These are phyloP conservation scores for Stemphylium beticola DNA, from an alignment of 2,329 filamentous ascomycete genomes.

Conservation along the genomic window DNA sequence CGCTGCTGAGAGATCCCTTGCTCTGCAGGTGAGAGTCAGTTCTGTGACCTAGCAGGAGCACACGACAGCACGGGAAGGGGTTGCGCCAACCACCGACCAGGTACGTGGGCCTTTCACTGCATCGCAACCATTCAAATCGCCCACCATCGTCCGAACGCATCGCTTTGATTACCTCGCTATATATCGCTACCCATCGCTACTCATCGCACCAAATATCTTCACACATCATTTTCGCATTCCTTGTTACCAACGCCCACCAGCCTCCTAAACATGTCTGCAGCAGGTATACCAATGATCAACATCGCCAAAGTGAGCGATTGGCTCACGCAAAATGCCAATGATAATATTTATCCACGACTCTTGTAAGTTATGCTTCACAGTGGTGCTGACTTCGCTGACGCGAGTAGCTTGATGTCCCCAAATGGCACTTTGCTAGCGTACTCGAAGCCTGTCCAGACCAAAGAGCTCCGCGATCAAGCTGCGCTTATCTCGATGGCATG, in stretches of 20 bases:
- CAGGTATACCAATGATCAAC: conserved; percentile 50
- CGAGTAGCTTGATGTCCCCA: conserved; percentile 55
- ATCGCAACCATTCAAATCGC: conserved; percentile 2
- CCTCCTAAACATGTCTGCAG: conserved; percentile 21
- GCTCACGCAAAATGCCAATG: conserved; percentile 53
- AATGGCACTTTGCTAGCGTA: conserved; percentile 59
- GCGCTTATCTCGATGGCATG: conserved; percentile 57
- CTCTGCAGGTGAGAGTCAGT: conserved; percentile 3
- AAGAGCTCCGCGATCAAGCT: conserved; percentile 57
- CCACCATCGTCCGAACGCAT: neutral
- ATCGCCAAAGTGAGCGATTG: conserved; percentile 53
- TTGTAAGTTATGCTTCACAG: conserved; percentile 42
- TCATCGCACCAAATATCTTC: neutral
- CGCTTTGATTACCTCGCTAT: neutral
- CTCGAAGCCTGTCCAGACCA: conserved; percentile 56
- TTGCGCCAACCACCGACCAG: conserved; percentile 17
- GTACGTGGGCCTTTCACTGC: conserved; percentile 16
- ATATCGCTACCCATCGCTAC: neutral
- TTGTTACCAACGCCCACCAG: conserved; percentile 3
- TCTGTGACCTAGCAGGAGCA: conserved; percentile 11
- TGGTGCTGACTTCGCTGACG: conserved; percentile 10
- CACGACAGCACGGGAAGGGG: conserved; percentile 14
- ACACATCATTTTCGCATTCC: neutral
- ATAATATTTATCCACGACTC: conserved; percentile 53
- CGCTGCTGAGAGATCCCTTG: neutral